Evolutionary conservation across 148 eudicot species (phyloP).

Genomic region (Nepenthes mirabilis): DNA sequence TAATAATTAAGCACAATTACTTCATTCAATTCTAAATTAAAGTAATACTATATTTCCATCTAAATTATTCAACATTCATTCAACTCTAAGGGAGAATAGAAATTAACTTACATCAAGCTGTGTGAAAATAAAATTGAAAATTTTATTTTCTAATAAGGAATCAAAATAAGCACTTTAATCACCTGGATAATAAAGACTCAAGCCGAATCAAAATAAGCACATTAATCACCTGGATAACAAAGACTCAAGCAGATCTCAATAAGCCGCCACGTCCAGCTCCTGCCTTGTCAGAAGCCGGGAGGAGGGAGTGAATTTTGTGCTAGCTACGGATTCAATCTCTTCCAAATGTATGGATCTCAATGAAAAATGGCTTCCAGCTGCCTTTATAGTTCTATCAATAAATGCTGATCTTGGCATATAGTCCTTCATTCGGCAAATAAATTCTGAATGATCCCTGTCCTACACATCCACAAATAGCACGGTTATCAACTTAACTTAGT

Average conservation of each 20-base stretch:
- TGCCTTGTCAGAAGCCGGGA: slow-evolving; percentile 32
- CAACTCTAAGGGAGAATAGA: too few relatives aligned
- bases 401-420: slow-evolving; percentile 44
- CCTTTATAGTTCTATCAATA: slow-evolving; percentile 41
- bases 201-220: neutral
- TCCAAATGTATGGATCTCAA: slow-evolving; percentile 29
- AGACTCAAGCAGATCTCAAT: neutral
- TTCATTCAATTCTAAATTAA: too few relatives aligned
- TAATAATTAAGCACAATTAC: too few relatives aligned
- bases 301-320: slow-evolving; percentile 32
- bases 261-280: slow-evolving; percentile 32
- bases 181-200: slow-evolving; percentile 1
- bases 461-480: slow-evolving; percentile 12
- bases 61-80: too few relatives aligned
- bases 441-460: slow-evolving; percentile 74
- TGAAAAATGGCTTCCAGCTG: slow-evolving; percentile 38
- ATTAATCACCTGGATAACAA: slow-evolving; percentile 13
- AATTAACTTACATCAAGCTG: too few relatives aligned
- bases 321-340: slow-evolving; percentile 11
- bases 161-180: too few relatives aligned
- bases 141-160: too few relatives aligned
- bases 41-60: too few relatives aligned
- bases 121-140: too few relatives aligned
- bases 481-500: neutral
- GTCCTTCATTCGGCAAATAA: slow-evolving; percentile 76